phyloP scores from a whole-genome alignment of 495 filamentous ascomycete genomes.

The Podospora bellae-mahoneyi region DNA sequence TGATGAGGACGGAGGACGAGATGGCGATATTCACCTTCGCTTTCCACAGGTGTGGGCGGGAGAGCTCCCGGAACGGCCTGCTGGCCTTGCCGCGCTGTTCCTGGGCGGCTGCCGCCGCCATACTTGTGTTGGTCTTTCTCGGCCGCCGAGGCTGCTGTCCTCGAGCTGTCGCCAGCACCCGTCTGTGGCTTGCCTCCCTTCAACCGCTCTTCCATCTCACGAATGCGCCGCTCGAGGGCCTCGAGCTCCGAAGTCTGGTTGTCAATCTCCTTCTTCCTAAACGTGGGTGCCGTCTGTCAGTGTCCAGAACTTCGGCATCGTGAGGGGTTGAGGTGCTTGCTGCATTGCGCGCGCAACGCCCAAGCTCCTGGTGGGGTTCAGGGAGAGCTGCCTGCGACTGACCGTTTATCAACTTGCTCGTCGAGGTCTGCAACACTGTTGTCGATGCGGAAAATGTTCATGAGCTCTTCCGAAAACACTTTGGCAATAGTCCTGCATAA shows the following conservation, averaged over 20 bases:
- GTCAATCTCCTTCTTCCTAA: constrained; percentile 67
- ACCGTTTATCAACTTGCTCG: constrained; percentile 82
- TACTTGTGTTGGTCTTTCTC: constrained; percentile 29
- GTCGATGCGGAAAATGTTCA: constrained; percentile 85
- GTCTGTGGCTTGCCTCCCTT: constrained; percentile 39
- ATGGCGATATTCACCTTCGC: constrained; percentile 54
- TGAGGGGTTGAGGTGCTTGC: neutral
- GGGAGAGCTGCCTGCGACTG: constrained; percentile 34
- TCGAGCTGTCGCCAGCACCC: constrained; percentile 3
- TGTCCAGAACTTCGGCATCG: constrained; percentile 3
- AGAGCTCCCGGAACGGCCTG: constrained; percentile 48
- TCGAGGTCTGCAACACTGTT: constrained; percentile 73
- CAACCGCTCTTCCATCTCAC: constrained; percentile 78
- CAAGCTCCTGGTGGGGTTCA: constrained; percentile 9
- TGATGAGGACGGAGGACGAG: constrained; percentile 24
- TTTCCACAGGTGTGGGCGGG: constrained; percentile 54
- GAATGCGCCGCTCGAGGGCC: constrained; percentile 75
- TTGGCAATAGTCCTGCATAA: constrained; percentile 73
- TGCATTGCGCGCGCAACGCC: neutral
- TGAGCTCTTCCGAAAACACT: constrained; percentile 79
- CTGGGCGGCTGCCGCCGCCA: constrained; percentile 37
- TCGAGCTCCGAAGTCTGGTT: constrained; percentile 77
- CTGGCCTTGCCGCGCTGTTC: constrained; percentile 41
- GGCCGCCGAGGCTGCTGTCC: constrained; percentile 26
- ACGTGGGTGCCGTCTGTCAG: constrained; percentile 11